Percentiles rank a stretch among this genome's conserved stretches.
Evolutionary conservation across 257 asterid genomes (phyloP).

Genomic region (Przewalskia tangutica): DNA sequence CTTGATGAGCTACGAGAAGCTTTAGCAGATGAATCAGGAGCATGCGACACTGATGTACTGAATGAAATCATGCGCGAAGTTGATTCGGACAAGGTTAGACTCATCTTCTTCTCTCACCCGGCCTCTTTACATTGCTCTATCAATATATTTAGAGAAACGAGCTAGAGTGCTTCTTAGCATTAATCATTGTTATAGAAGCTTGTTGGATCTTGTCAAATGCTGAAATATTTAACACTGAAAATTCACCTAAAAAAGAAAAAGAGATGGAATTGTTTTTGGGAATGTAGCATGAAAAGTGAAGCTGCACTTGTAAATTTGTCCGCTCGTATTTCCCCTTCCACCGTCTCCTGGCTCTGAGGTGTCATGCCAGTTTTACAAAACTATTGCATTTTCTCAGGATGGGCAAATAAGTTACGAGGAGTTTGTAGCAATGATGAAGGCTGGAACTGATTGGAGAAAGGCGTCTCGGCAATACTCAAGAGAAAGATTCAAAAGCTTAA

Average conservation of each 20-base stretch:
- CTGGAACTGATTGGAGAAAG: slow-evolving; percentile 93
- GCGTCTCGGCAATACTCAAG: slow-evolving; percentile 87
- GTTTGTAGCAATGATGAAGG: slow-evolving; percentile 88
- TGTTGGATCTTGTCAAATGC: background rate
- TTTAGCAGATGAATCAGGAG: slow-evolving; percentile 66
- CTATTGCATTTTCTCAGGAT: slow-evolving; percentile 39
- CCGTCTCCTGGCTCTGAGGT: background rate
- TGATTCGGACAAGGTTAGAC: slow-evolving; percentile 76
- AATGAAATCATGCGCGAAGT: slow-evolving; percentile 78
- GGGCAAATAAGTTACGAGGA: slow-evolving; percentile 71
- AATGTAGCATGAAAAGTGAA: background rate
- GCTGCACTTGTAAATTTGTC: background rate
- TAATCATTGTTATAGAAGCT: background rate
- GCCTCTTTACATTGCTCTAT: background rate
- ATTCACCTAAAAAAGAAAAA: background rate
- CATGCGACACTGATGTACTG: slow-evolving; percentile 46
- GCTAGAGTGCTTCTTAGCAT: background rate
- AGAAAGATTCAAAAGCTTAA: slow-evolving; percentile 85
- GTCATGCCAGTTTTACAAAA: background rate
- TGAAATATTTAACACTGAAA: background rate
- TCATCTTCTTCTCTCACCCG: background rate
- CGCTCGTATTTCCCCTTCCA: background rate
- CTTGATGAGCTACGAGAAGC: slow-evolving; percentile 73
- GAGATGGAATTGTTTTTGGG: background rate
- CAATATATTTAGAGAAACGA: background rate